phyloP scores from a whole-genome alignment of 2,329 filamentous ascomycete genomes.

The Diaporthe citrichinensis region DNA sequence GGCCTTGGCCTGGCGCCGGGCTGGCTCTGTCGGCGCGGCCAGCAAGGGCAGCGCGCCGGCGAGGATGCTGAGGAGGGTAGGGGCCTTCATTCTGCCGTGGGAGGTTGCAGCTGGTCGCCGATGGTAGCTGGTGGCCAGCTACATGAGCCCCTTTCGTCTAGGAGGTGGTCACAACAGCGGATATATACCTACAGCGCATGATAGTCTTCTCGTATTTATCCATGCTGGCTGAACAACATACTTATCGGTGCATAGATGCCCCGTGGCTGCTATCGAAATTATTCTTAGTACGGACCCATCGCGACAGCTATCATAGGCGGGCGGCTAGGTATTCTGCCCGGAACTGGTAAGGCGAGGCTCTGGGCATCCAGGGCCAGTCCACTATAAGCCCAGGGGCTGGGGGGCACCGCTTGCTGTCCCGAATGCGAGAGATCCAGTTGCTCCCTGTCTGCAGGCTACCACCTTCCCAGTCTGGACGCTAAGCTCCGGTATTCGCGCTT shows the following conservation, averaged over 20 bases:
- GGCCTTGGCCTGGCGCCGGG: not conserved
- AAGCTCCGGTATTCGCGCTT: slow-evolving; percentile 27
- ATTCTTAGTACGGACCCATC: not conserved
- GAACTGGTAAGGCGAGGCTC: not conserved
- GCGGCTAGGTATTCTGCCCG: not conserved
- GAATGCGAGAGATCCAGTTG: not conserved
- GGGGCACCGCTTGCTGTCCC: not conserved
- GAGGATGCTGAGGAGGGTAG: slow-evolving; percentile 1
- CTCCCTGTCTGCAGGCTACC: slow-evolving; percentile 11
- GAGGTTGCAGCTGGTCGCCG: not conserved
- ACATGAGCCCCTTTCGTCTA: not conserved
- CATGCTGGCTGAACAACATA: not conserved
- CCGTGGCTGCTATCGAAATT: slow-evolving; percentile 18
- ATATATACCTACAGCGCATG: not conserved
- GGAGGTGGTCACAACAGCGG: not conserved
- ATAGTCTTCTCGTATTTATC: not conserved
- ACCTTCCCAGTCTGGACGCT: slow-evolving; percentile 28
- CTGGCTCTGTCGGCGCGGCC: slow-evolving; percentile 12
- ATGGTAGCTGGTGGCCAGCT: not conserved
- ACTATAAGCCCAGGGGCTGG: not conserved
- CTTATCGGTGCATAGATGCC: slow-evolving; percentile 1
- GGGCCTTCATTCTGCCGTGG: not conserved
- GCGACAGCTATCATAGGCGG: not conserved
- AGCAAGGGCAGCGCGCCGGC: slow-evolving; percentile 19
- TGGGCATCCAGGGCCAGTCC: not conserved